Conservation (phyloP, 2,329 filamentous ascomycete species). For the Trichothecium sympodiale region DNA sequence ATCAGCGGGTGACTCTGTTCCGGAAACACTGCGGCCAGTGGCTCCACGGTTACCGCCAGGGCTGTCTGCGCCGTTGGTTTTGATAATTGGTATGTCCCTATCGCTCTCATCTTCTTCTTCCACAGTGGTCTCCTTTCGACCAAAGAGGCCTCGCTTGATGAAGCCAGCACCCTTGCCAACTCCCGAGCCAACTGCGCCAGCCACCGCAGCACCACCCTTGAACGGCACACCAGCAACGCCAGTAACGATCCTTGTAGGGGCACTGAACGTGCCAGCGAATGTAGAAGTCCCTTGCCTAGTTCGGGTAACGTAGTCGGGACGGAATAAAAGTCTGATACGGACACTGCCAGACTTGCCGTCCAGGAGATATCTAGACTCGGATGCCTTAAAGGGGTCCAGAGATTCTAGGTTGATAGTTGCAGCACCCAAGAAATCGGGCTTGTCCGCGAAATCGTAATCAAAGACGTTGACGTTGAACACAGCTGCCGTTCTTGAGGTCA, state of each 20-base stretch:
- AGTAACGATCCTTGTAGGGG: slow-evolving; percentile 78
- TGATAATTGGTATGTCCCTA: too few relatives aligned
- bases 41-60: slow-evolving; percentile 3
- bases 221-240: slow-evolving; percentile 78
- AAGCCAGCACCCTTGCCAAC: slow-evolving; percentile 88
- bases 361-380: slow-evolving; percentile 63
- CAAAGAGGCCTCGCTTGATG: slow-evolving; percentile 72
- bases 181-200: slow-evolving; percentile 58
- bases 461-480: slow-evolving; percentile 76
- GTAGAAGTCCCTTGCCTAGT: slow-evolving; percentile 83
- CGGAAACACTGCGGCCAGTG: slow-evolving; percentile 5
- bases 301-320: slow-evolving; percentile 80
- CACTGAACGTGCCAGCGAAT: slow-evolving; percentile 81
- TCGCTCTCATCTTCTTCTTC: slow-evolving; percentile 8
- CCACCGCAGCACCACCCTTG: slow-evolving; percentile 77
- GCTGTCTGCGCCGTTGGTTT: slow-evolving; percentile 16
- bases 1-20: slow-evolving; percentile 1
- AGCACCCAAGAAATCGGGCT: slow-evolving; percentile 79
- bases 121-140: slow-evolving; percentile 44
- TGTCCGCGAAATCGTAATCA: slow-evolving; percentile 95
- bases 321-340: slow-evolving; percentile 79
- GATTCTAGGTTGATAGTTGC: slow-evolving; percentile 64
- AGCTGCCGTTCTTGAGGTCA: slow-evolving; percentile 75
- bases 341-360: slow-evolving; percentile 85
- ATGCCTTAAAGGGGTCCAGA: slow-evolving; percentile 74